Conservation (phyloP, 805 yeast species). For the Kluyveromyces siamensis region DNA sequence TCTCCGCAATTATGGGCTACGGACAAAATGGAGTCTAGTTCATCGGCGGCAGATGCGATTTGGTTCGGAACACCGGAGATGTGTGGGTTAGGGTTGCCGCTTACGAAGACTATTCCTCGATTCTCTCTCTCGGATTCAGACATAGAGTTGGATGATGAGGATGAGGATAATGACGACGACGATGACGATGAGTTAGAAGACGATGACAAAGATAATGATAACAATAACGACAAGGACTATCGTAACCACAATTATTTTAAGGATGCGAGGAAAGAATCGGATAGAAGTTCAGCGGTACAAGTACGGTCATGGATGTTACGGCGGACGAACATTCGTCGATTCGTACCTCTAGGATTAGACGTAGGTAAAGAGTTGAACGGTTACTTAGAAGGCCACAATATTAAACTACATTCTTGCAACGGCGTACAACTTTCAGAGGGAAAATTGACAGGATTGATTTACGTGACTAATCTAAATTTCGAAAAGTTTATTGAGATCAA, state of each 20-base stretch:
- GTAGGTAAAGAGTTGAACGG: constrained; percentile 10
- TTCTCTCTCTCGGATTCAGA: constrained; percentile 2
- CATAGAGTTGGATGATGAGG: neutral
- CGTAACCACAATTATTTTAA: neutral
- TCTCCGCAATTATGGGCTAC: constrained; percentile 28
- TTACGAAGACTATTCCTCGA: neutral
- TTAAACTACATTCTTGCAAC: constrained; percentile 13
- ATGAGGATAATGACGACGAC: constrained; percentile 3
- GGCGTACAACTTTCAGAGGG: constrained; percentile 9
- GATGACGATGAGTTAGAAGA: constrained; percentile 4
- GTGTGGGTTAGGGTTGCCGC: constrained; percentile 5
- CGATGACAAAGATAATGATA: neutral
- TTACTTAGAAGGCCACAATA: constrained; percentile 17
- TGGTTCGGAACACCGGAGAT: constrained; percentile 12
- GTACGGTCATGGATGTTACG: constrained; percentile 1
- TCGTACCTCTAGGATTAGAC: constrained; percentile 4
- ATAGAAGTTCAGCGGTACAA: too few relatives aligned
- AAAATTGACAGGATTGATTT: constrained; percentile 19
- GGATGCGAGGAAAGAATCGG: neutral
- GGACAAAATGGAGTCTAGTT: constrained; percentile 4
- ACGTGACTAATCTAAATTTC: constrained; percentile 25
- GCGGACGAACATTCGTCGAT: constrained; percentile 1
- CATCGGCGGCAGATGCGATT: constrained; percentile 8
- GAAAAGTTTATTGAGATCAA: constrained; percentile 28
- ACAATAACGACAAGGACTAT: neutral